Evolutionary conservation across 768 basidiomycete species (phyloP), one percentile per base, ranked within the genome.

Genomic region (Lactarius vividus): DNA sequence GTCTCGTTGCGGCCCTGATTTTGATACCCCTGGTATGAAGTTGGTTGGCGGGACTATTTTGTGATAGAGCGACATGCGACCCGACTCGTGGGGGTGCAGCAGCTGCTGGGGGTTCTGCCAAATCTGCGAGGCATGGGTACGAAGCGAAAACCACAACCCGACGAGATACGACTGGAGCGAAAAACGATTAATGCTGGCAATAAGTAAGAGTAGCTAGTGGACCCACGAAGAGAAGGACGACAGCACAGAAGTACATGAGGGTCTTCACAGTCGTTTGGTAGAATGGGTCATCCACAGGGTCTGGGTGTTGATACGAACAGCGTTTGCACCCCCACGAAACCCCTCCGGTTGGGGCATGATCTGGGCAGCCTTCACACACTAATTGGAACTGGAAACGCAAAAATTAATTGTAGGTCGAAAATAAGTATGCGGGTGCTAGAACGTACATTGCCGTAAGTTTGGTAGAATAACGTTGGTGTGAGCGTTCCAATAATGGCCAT

Each of bases 401-500:
- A 55, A n/a, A 20, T 52, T 37, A 0, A 16, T 26, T 44, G 56
- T 63, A 60, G 71, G 57, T 31, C 28, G 4, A 18, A 64, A 37
- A 67, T 10, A 71, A 28, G 26, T 53, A 29, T 31, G 57, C 20
- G 64, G 49, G 20, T 40, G 28, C 26, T 7, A 46, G 66, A 53
- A 83, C 94, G 77, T 73, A 98, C 96, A 69, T 92, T 94, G 59
- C 97, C 97, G 75, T 96, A 99, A 11, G 90, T 95, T 76, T 98
- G 96, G 78, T 99, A 99, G 76, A 99, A 99, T 73, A 99, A 75
- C 0, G 97, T 98, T 2, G 97, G 97, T 0, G 94, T 87, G 64
- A 99, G 80, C 2, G 92, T 93, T 15, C 97, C 97, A 67, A 99
- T 96, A 75, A 99, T 93, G 15, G 97, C 97, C 96, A 98, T 98